phyloP scores from a whole-genome alignment of 768 basidiomycete species.

The Boletus reticulatus region DNA sequence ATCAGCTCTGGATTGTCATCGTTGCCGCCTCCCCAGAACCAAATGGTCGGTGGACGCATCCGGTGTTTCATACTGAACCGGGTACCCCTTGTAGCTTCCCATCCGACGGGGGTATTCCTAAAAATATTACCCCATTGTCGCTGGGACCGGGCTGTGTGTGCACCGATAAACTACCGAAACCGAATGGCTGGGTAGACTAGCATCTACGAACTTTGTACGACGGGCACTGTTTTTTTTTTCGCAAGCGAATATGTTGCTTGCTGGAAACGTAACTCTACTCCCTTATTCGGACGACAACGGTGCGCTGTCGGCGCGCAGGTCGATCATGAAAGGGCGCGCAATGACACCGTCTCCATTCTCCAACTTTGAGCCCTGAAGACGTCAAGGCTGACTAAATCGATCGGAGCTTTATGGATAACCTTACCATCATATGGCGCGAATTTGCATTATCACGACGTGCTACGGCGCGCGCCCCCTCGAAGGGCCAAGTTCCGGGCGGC shows the following conservation, averaged over 20 bases:
- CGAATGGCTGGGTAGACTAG: not conserved
- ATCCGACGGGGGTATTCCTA: not conserved
- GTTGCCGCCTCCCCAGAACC: constrained; percentile 4
- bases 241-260: not conserved
- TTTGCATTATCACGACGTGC: constrained; percentile 1
- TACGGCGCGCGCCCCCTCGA: not conserved
- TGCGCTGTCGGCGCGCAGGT: constrained; percentile 2
- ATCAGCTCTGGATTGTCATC: not conserved
- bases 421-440: not conserved
- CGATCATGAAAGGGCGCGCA: constrained; percentile 23
- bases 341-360: constrained; percentile 20
- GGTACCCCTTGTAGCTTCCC: not conserved
- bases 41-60: not conserved
- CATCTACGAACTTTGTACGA: not conserved
- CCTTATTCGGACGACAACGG: not conserved
- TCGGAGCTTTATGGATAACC: constrained; percentile 6
- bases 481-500: constrained; percentile 10
- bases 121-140: not conserved
- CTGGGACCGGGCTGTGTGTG: not conserved
- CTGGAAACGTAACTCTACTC: not conserved
- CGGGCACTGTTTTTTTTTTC: not conserved
- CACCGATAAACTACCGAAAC: not conserved
- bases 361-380: not conserved
- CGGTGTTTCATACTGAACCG: constrained; percentile 6
- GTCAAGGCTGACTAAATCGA: not conserved